A percentile compares a stretch with the other conserved stretches of the same genome.
Evolutionary conservation across 1,284 basidiomycete genomes (phyloP).

Genomic region (Cyathus pygmaeus): DNA sequence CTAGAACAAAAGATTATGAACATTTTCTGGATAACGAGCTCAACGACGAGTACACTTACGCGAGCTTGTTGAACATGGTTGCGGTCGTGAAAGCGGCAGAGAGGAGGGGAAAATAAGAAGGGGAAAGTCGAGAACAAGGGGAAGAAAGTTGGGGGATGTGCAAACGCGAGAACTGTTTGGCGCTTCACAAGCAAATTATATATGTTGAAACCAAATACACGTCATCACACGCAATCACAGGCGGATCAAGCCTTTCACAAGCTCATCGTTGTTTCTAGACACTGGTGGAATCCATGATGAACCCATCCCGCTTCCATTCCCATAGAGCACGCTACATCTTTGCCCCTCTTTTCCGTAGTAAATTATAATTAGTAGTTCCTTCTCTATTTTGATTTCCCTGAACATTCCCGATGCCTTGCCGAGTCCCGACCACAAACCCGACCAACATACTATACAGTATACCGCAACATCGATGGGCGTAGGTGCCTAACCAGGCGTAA

Average conservation of each 20-base stretch:
- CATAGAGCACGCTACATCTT: neutral
- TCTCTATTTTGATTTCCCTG: too few species aligned
- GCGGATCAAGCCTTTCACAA: neutral
- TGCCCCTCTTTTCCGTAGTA: neutral
- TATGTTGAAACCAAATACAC: slow-evolving; percentile 14
- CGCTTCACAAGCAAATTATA: slow-evolving; percentile 7
- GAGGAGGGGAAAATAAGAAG: neutral
- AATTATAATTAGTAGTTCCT: neutral
- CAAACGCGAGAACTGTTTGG: neutral
- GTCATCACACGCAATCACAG: slow-evolving; percentile 10
- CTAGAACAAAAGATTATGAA: slow-evolving; percentile 42
- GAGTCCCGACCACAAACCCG: too few species aligned
- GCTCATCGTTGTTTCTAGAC: neutral
- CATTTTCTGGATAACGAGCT: neutral
- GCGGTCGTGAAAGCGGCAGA: slow-evolving; percentile 13
- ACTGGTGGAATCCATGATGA: neutral
- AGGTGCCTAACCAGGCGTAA: too few species aligned
- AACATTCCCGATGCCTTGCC: too few species aligned
- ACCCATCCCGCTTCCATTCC: slow-evolving; percentile 2
- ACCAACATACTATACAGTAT: too few species aligned
- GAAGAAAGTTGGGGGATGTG: neutral
- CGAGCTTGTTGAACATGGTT: slow-evolving; percentile 48
- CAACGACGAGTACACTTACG: slow-evolving; percentile 25
- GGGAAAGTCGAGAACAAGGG: too few species aligned
- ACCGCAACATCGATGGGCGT: too few species aligned